Conservation (phyloP, 2,329 filamentous ascomycete genomes). For the Pestalotiopsis sp. region DNA sequence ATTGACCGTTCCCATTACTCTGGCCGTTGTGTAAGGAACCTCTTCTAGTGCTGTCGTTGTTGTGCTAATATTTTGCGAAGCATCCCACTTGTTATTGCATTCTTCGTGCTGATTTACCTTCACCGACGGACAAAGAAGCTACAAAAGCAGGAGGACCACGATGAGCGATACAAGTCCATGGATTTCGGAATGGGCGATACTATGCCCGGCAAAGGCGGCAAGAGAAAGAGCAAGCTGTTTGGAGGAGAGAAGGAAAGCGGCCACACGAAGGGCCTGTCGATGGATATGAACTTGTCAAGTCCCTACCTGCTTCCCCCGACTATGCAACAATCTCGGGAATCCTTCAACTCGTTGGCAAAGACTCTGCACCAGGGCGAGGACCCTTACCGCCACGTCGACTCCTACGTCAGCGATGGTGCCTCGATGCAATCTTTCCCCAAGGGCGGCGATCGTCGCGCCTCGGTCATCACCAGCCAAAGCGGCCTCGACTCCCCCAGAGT, state of each 20-base stretch:
- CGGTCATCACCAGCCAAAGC: slow-evolving; percentile 45
- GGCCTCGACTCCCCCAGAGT: slow-evolving; percentile 22
- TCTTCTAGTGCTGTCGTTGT: neutral
- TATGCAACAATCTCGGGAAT: slow-evolving; percentile 79
- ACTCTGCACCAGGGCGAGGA: slow-evolving; percentile 77
- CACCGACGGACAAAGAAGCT: slow-evolving; percentile 78
- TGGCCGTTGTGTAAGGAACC: slow-evolving; percentile 70
- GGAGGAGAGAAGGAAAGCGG: slow-evolving; percentile 58
- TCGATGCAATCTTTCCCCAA: slow-evolving; percentile 57
- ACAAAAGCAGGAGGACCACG: slow-evolving; percentile 74
- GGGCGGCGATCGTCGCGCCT: slow-evolving; percentile 38
- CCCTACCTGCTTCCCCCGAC: slow-evolving; percentile 93
- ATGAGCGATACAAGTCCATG: slow-evolving; percentile 86
- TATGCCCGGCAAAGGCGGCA: slow-evolving; percentile 37
- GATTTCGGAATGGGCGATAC: slow-evolving; percentile 81
- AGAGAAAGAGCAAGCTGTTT: slow-evolving; percentile 48
- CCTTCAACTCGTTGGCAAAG: slow-evolving; percentile 81
- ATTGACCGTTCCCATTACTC: slow-evolving; percentile 67
- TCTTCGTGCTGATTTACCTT: slow-evolving; percentile 72
- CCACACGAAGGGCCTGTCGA: slow-evolving; percentile 60
- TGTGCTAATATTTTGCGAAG: slow-evolving; percentile 45
- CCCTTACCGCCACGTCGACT: slow-evolving; percentile 72
- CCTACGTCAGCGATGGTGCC: slow-evolving; percentile 61
- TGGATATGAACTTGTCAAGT: slow-evolving; percentile 76
- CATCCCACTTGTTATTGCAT: slow-evolving; percentile 71